phyloP scores from a whole-genome alignment of 2,329 filamentous ascomycete genomes.

The Chaetomiaceae sp. region DNA sequence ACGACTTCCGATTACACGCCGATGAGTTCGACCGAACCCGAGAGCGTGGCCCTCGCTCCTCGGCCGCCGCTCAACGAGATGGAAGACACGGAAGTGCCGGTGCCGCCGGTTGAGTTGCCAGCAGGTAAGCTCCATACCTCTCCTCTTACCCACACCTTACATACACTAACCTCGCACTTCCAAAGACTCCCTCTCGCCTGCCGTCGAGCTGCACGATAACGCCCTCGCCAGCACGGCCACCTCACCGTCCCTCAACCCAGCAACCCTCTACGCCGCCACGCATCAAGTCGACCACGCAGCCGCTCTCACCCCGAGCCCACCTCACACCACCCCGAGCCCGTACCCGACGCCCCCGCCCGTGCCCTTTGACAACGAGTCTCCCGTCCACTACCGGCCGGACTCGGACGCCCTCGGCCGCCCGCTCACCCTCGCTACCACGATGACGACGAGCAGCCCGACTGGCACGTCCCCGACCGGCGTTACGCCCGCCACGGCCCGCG shows the following conservation, averaged over 20 bases:
- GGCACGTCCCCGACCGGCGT: neutral
- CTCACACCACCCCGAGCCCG: neutral
- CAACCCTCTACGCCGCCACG: conserved; percentile 25
- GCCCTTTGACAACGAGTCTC: conserved; percentile 7
- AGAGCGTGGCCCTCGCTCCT: conserved; percentile 23
- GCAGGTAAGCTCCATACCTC: conserved; percentile 31
- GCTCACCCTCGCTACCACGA: neutral
- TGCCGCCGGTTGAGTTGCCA: conserved; percentile 37
- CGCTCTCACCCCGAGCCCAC: conserved; percentile 13
- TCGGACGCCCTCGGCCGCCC: conserved; percentile 18
- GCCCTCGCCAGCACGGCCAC: conserved; percentile 31
- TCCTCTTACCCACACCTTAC: no score
- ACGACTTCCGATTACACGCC: conserved; percentile 39
- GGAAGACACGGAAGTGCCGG: conserved; percentile 20
- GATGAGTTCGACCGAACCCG: conserved; percentile 31
- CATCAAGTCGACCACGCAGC: conserved; percentile 27
- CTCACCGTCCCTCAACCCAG: conserved; percentile 28
- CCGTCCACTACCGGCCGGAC: conserved; percentile 18
- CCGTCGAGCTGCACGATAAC: conserved; percentile 41
- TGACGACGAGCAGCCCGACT: conserved; percentile 4
- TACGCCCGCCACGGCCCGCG: conserved; percentile 6
- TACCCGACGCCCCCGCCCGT: conserved; percentile 3
- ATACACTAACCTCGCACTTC: no score
- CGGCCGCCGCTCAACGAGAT: conserved; percentile 21
- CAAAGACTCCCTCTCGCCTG: no score